phyloP scores from a whole-genome alignment of 805 yeast species.

The Hanseniaspora taiwanica region DNA sequence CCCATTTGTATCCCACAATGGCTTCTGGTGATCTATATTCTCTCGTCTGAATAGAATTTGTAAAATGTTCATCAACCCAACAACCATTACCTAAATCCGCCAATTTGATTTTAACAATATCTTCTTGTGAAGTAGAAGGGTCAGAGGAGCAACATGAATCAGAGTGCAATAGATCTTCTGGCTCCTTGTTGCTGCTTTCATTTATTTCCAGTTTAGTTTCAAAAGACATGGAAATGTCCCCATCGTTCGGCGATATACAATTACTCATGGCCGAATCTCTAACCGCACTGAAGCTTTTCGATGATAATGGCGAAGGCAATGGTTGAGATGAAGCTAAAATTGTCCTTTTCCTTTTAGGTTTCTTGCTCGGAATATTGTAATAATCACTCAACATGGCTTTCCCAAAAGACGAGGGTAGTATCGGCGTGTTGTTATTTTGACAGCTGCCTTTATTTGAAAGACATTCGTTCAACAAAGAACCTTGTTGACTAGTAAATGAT shows the following conservation, averaged over 20 bases:
- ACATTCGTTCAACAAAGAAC: too few species aligned
- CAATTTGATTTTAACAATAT: slow-evolving; percentile 64
- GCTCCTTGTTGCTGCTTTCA: neutral
- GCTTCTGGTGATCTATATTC: slow-evolving; percentile 91
- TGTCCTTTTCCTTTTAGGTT: neutral
- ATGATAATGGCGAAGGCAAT: slow-evolving; percentile 6
- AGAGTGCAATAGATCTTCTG: neutral
- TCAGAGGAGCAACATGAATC: too few species aligned
- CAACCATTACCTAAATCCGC: slow-evolving; percentile 94
- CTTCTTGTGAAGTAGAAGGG: too few species aligned
- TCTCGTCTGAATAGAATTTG: slow-evolving; percentile 82
- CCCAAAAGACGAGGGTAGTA: neutral
- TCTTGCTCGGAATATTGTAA: neutral
- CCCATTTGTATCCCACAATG: slow-evolving; percentile 74
- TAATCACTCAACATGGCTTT: neutral
- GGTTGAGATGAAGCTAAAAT: slow-evolving; percentile 26
- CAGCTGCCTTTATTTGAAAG: too few species aligned
- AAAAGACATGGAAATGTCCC: neutral
- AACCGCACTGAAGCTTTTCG: neutral
- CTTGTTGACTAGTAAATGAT: neutral
- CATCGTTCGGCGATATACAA: neutral
- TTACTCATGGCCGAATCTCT: neutral
- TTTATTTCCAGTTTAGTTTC: neutral
- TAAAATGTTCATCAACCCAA: slow-evolving; percentile 66
- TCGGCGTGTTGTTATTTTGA: neutral